Evolutionary conservation across 495 filamentous ascomycete genomes (phyloP), one percentile per base, ranked within the genome.

Genomic region (Hypoxylon rickii): DNA sequence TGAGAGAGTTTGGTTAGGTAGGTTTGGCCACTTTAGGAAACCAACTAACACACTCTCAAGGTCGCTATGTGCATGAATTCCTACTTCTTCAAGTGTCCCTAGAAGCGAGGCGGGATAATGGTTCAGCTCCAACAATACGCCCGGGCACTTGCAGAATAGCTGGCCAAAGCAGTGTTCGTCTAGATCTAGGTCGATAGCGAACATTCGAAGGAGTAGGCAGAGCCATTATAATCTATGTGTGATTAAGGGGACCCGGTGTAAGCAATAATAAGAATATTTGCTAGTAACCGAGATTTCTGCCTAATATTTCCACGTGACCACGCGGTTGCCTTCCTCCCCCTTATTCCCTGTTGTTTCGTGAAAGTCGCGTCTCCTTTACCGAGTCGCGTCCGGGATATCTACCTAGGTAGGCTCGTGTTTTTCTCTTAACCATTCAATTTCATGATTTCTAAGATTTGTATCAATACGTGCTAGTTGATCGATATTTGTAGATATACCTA

Each of bases 141-240:
- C 42, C 2, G 42, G 26, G 3, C 24, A 7, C 26, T 45, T 45
- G 42, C 42, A 45, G 41, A 44, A 44, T 16, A n/a, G n/a, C n/a
- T 44, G 24, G 18, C 18, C 41, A 15, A 44, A 31, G 41, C 26
- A 44, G 12, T 29, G 20, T 13, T 44, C 41, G 1, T 44, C 24
- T 7, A 29, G 41, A 13, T 31, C 41, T 10, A 44, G 41, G 21
- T 22, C 41, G 6, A 44, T 20, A 3, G 41, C 41, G 18, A 44
- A 31, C 41, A 31, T 44, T 7, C 22, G 3, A 13, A 44, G 41
- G 16, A 44, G 20, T 2, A n/a, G n/a, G n/a, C n/a, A n/a, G n/a
- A n/a, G n/a, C n/a, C n/a, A n/a, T n/a, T n/a, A n/a, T n/a, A n/a
- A n/a, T n/a, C n/a, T n/a, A n/a, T n/a, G n/a, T n/a, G n/a, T n/a